These are phyloP conservation scores for Exserohilum rostratum DNA, from an alignment of 2,329 filamentous ascomycete genomes.

Conservation along the genomic window DNA sequence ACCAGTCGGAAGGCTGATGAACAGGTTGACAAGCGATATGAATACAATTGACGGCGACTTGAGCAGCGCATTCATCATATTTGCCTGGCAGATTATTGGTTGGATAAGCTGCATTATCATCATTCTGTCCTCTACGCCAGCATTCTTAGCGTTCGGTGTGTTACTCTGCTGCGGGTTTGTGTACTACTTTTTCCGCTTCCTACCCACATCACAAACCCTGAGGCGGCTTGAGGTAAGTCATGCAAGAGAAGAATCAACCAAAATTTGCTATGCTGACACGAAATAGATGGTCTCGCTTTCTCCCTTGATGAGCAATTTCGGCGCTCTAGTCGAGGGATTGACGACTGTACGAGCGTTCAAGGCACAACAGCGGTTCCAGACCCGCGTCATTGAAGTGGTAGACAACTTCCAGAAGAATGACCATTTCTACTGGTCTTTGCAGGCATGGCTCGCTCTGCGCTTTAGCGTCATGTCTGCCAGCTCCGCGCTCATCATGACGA, in stretches of 20 bases:
- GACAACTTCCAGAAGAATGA: slow-evolving; percentile 94
- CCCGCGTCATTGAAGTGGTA: slow-evolving; percentile 77
- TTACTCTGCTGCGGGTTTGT: slow-evolving; percentile 72
- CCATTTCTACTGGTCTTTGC: slow-evolving; percentile 90
- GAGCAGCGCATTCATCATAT: slow-evolving; percentile 71
- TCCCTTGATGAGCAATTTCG: slow-evolving; percentile 91
- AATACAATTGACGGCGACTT: slow-evolving; percentile 89
- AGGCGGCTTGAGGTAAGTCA: slow-evolving; percentile 70
- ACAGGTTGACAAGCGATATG: slow-evolving; percentile 88
- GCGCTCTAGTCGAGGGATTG: slow-evolving; percentile 81
- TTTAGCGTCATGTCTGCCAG: slow-evolving; percentile 74
- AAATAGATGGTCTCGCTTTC: slow-evolving; percentile 78
- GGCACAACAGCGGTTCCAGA: slow-evolving; percentile 79
- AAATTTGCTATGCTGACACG: slow-evolving; percentile 9
- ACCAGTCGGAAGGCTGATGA: slow-evolving; percentile 88
- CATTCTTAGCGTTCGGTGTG: slow-evolving; percentile 75
- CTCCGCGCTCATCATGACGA: slow-evolving; percentile 75
- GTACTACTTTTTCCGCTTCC: slow-evolving; percentile 74
- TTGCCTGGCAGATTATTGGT: slow-evolving; percentile 72
- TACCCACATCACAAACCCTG: slow-evolving; percentile 82
- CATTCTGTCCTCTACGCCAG: slow-evolving; percentile 78
- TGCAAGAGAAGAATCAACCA: background rate
- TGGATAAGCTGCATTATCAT: slow-evolving; percentile 77
- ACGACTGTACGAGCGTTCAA: slow-evolving; percentile 86
- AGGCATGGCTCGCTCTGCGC: slow-evolving; percentile 82